Base-by-base conservation (phyloP, 176 grass and related monocot species). In the Triticum monococcum region DNA sequence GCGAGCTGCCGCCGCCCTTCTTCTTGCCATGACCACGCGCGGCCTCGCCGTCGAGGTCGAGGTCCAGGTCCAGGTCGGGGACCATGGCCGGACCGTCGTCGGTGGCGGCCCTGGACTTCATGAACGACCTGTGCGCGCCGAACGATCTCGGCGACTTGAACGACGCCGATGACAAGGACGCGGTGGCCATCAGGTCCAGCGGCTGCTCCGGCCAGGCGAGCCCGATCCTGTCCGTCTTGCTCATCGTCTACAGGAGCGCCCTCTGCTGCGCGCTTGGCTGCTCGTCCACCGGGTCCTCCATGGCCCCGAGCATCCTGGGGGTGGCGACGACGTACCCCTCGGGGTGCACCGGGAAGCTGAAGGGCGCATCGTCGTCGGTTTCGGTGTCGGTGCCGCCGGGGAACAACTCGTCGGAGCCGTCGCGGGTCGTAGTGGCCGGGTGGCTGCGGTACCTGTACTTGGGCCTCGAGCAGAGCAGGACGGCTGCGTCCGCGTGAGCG, bases 121-220 rank as follows among this genome's bases (percentile, higher is more conserved):
- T 84, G 56, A 92, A 89, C 31, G 89, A 84, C 32, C 36, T 87
- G 61, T 80, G 45, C 4, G 54, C 46, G 13, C 69, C 0, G 86
- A 91, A 88, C 20, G 92, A 91, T 77, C 85, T 91, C 4, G 77
- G 80, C 0, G 88, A 66, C 78, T 77, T 91, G 86, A 45, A 45
- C 10, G 91, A 94, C 16, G 88, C 4, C 48, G 14, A 88, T 23
- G n/a, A 2, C 25, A 69, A 48, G 31, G 64, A 45, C 28, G 86
- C 10, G 74, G 77, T 7, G 78, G 79, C 33, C 50, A 95, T 68
- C 79, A 96, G 41, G 68, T 98, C 90, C 66, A 98, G 78, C 30
- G 94, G 94, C 83, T 96, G 88, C 88, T 94, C 97, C 17, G 96
- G 96, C 96, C 93, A 98, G 11, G 93, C 64, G 30, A 96, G 85